Conservation (phyloP, 306 rosid species). For the Macrotyloma uniflorum region DNA sequence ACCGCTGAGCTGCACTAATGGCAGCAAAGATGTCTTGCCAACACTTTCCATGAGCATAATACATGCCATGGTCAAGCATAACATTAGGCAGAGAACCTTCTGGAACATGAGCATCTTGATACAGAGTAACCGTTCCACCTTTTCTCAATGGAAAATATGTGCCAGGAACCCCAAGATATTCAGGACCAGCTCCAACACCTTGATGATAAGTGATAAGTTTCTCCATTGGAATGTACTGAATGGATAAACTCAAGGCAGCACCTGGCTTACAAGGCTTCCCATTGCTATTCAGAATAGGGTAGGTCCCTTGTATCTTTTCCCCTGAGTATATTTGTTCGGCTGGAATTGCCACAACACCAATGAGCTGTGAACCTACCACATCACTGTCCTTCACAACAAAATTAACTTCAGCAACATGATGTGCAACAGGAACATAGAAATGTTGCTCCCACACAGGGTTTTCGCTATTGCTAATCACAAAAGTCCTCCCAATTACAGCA, state of each 20-base stretch:
- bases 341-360: constrained; percentile 82
- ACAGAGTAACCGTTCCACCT: constrained; percentile 85
- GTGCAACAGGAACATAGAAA: constrained; percentile 88
- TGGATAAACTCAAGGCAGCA: constrained; percentile 71
- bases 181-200: constrained; percentile 96
- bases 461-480: constrained; percentile 86
- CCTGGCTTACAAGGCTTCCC: constrained; percentile 91
- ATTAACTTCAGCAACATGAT: constrained; percentile 77
- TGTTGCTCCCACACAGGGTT: constrained; percentile 92
- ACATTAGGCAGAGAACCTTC: constrained; percentile 75
- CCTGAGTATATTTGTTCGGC: constrained; percentile 75
- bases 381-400: constrained; percentile 93
- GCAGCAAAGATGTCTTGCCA: constrained; percentile 88
- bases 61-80: constrained; percentile 63
- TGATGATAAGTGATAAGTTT: constrained; percentile 62
- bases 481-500: constrained; percentile 93
- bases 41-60: constrained; percentile 82
- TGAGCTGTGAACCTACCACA: constrained; percentile 89
- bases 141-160: constrained; percentile 92
- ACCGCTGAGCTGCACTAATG: constrained; percentile 65
- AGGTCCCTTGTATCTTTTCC: constrained; percentile 69
- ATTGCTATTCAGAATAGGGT: constrained; percentile 65
- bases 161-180: constrained; percentile 83
- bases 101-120: constrained; percentile 96
- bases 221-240: constrained; percentile 84